Evolutionary conservation across 2,329 filamentous ascomycete genomes (phyloP).

Genomic region (Aspergillus ruber): DNA sequence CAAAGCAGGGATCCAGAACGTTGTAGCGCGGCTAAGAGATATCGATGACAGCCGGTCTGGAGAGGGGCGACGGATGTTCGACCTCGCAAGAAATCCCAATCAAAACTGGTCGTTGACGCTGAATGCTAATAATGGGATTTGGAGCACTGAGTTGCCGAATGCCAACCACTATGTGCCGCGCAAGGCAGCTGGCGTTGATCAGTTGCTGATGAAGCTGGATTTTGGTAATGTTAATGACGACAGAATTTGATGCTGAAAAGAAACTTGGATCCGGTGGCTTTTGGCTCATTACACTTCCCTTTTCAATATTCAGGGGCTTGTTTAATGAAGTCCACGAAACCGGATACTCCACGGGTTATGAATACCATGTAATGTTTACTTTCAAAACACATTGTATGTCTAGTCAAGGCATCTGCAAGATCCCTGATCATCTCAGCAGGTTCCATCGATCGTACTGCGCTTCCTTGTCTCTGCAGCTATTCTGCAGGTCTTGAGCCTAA

Average conservation of each 20-base stretch:
- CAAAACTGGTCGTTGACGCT: slow-evolving; percentile 21
- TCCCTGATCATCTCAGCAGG: too few relatives aligned
- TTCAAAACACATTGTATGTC: too few relatives aligned
- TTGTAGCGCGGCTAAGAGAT: slow-evolving; percentile 51
- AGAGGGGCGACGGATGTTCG: slow-evolving; percentile 30
- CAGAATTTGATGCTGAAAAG: slow-evolving; percentile 3
- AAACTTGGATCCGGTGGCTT: neutral
- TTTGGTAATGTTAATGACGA: slow-evolving; percentile 34
- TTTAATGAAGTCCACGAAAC: too few relatives aligned
- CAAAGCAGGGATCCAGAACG: slow-evolving; percentile 58
- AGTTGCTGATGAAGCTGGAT: slow-evolving; percentile 86
- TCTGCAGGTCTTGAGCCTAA: too few relatives aligned
- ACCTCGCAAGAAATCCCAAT: slow-evolving; percentile 20
- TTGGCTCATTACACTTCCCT: neutral
- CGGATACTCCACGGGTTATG: too few relatives aligned
- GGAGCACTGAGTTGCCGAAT: neutral
- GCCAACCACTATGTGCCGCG: slow-evolving; percentile 56
- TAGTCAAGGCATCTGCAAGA: too few relatives aligned
- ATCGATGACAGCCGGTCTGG: slow-evolving; percentile 53
- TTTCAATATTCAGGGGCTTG: neutral
- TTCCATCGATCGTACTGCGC: too few relatives aligned
- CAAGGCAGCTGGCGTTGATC: slow-evolving; percentile 72
- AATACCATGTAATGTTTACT: too few relatives aligned
- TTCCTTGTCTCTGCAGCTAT: too few relatives aligned
- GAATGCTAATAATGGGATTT: slow-evolving; percentile 5